Evolutionary conservation across 805 yeast species (phyloP).

Genomic region (Grigorovia jiainica): DNA sequence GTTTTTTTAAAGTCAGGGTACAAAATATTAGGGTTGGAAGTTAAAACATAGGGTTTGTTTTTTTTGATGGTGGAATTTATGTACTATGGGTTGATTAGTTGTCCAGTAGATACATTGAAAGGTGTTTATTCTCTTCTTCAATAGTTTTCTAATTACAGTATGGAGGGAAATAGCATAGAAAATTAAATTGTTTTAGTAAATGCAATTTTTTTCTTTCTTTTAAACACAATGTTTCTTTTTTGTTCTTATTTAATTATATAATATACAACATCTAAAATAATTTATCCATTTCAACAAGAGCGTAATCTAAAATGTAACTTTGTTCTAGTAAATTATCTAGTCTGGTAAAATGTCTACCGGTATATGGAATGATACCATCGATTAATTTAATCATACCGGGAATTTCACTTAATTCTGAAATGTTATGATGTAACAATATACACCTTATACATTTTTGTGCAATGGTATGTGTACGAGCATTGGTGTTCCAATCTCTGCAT

Average conservation of each 20-base stretch:
- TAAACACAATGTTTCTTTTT: neutral
- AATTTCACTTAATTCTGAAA: constrained; percentile 50
- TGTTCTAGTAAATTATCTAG: constrained; percentile 75
- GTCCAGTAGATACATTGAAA: too few species aligned
- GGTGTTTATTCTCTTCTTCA: too few species aligned
- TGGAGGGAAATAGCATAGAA: too few species aligned
- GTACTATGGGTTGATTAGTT: too few species aligned
- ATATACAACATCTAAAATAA: constrained; percentile 12
- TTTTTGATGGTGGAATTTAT: too few species aligned
- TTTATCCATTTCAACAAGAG: constrained; percentile 66
- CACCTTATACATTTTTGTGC: constrained; percentile 72
- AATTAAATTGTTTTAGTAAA: too few species aligned
- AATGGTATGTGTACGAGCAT: constrained; percentile 65
- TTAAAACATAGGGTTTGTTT: too few species aligned
- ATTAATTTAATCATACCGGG: constrained; percentile 59
- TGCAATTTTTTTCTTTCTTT: too few species aligned
- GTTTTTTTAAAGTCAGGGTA: too few species aligned
- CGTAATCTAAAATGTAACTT: constrained; percentile 77
- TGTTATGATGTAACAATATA: constrained; percentile 44
- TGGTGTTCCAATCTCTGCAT: constrained; percentile 91
- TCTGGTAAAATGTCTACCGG: constrained; percentile 73
- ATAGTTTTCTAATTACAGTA: too few species aligned
- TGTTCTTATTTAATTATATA: neutral
- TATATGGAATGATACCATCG: constrained; percentile 78
- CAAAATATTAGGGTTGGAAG: too few species aligned